These are phyloP conservation scores for Mycosphaerella arachidis DNA, from an alignment of 2,329 filamentous ascomycete genomes.

Conservation along the genomic window DNA sequence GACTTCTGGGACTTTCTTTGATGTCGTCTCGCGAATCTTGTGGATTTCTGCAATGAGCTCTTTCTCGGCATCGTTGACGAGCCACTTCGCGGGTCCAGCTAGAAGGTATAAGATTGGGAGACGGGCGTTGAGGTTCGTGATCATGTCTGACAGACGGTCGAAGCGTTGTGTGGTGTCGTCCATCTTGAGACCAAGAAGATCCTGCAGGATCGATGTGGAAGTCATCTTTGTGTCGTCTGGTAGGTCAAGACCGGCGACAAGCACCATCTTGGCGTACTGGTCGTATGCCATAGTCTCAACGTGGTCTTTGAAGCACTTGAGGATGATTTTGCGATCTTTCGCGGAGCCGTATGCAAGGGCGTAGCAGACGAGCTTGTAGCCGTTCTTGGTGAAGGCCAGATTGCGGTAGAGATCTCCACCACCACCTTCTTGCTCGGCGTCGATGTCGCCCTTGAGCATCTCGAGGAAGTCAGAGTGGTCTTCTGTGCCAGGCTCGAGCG, in stretches of 20 bases:
- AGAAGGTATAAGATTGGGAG: slow-evolving; percentile 77
- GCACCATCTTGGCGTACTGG: slow-evolving; percentile 68
- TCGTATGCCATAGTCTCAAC: slow-evolving; percentile 82
- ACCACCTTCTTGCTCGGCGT: slow-evolving; percentile 41
- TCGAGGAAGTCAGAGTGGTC: slow-evolving; percentile 87
- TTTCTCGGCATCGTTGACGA: slow-evolving; percentile 61
- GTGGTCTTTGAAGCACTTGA: slow-evolving; percentile 86
- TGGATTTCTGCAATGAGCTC: slow-evolving; percentile 69
- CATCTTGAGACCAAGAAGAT: slow-evolving; percentile 65
- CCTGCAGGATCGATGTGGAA: slow-evolving; percentile 80
- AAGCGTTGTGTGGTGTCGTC: slow-evolving; percentile 44
- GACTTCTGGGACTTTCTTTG: slow-evolving; percentile 81
- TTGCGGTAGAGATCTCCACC: slow-evolving; percentile 91
- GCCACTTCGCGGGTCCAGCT: slow-evolving; percentile 58
- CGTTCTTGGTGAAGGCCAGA: slow-evolving; percentile 89
- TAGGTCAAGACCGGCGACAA: slow-evolving; percentile 83
- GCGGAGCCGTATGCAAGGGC: slow-evolving; percentile 78
- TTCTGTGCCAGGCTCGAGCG: slow-evolving; percentile 68
- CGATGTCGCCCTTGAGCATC: slow-evolving; percentile 84
- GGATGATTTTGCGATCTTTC: slow-evolving; percentile 86
- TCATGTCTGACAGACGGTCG: slow-evolving; percentile 58
- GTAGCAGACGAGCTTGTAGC: slow-evolving; percentile 74
- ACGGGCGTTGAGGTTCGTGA: slow-evolving; percentile 62
- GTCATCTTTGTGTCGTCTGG: slow-evolving; percentile 89
- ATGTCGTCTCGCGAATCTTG: slow-evolving; percentile 73